These are phyloP conservation scores for Closterium sp. DNA, from an alignment of 139 green algal genomes.

Conservation along the genomic window DNA sequence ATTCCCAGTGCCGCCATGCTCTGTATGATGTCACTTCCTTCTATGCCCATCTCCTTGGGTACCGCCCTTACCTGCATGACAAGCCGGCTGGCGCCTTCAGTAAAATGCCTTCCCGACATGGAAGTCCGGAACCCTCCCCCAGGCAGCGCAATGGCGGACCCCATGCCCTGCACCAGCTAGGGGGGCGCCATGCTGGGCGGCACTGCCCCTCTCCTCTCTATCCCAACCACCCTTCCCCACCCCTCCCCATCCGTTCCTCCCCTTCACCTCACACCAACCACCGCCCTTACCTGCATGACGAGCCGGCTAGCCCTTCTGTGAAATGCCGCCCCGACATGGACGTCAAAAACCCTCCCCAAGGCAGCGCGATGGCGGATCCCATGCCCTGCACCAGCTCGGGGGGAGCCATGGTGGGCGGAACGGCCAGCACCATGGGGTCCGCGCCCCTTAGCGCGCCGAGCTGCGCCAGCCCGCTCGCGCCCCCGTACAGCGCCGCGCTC, in stretches of 20 bases:
- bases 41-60: constrained; percentile 28
- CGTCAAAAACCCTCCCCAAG: constrained; percentile 13
- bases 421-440: neutral
- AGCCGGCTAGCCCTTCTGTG: neutral
- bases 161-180: constrained; percentile 31
- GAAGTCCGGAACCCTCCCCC: constrained; percentile 25
- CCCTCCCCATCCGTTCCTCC: too few relatives aligned
- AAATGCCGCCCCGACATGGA: constrained; percentile 30
- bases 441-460: neutral
- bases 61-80: constrained; percentile 41
- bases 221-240: too few relatives aligned
- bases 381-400: constrained; percentile 35
- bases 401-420: neutral
- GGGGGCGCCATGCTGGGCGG: neutral
- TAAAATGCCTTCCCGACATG: constrained; percentile 25
- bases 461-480: too few relatives aligned
- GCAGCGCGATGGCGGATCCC: constrained; percentile 22
- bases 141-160: constrained; percentile 22
- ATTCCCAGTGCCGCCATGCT: neutral
- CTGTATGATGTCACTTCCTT: constrained; percentile 30
- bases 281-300: constrained; percentile 35
- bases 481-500: too few relatives aligned
- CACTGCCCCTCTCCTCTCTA: too few relatives aligned
- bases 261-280: too few relatives aligned
- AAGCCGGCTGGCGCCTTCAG: neutral